A percentile compares a stretch with the other conserved stretches of the same genome.
phyloP scores from a whole-genome alignment of 2,329 filamentous ascomycete genomes.

The Microascus cirrosus region DNA sequence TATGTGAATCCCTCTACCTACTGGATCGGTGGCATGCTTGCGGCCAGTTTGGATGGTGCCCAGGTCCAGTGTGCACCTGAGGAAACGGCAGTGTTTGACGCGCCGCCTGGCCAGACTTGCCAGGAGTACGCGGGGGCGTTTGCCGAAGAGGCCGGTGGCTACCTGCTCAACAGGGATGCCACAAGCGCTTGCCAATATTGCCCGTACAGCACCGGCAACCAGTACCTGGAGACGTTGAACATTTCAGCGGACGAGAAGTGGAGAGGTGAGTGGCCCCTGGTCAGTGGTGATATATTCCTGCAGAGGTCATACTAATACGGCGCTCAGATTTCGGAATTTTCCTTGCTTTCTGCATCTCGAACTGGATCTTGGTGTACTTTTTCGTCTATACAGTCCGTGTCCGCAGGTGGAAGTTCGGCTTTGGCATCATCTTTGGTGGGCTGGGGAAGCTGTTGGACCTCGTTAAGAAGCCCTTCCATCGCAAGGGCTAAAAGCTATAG shows the following conservation, averaged over 20 bases:
- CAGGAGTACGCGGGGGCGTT: slow-evolving; percentile 51
- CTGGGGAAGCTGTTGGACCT: slow-evolving; percentile 7
- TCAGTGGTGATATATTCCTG: neutral
- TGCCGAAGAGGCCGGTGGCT: slow-evolving; percentile 39
- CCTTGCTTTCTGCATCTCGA: slow-evolving; percentile 57
- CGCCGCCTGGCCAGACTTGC: slow-evolving; percentile 55
- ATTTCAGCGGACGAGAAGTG: slow-evolving; percentile 49
- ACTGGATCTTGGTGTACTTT: slow-evolving; percentile 64
- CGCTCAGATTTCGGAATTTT: slow-evolving; percentile 52
- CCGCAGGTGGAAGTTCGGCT: slow-evolving; percentile 58
- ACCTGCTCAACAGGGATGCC: slow-evolving; percentile 50
- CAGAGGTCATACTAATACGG: neutral
- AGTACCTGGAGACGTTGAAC: slow-evolving; percentile 52
- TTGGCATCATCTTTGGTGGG: slow-evolving; percentile 25
- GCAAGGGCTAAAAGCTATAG: slow-evolving; percentile 1
- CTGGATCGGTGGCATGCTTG: slow-evolving; percentile 88
- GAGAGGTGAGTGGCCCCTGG: slow-evolving; percentile 23
- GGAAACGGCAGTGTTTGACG: slow-evolving; percentile 34
- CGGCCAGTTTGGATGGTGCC: slow-evolving; percentile 6
- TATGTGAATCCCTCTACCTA: slow-evolving; percentile 83
- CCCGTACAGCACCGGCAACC: slow-evolving; percentile 40
- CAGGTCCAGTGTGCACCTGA: slow-evolving; percentile 28
- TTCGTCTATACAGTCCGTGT: slow-evolving; percentile 67
- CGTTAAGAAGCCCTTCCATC: slow-evolving; percentile 6
- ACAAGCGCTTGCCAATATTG: slow-evolving; percentile 58